Base-by-base conservation (phyloP, 306 rosid genomes). In the Fragaria vesca region DNA sequence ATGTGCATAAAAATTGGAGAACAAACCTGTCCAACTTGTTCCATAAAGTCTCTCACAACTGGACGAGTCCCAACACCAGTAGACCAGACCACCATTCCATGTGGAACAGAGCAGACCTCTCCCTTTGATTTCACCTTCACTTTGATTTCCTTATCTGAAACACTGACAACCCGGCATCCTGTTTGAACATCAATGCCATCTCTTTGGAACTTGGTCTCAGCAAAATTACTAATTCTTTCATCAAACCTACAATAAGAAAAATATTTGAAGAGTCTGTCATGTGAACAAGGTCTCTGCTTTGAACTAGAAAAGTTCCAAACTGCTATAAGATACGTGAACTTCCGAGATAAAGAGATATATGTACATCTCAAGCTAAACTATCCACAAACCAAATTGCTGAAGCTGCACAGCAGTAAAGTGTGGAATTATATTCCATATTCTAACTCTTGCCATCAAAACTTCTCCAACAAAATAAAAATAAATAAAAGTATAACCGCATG, bases 1-100 rank as follows among this genome's bases (percentile, higher is more conserved):
- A 73, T 66, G 68, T 69, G 77, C 80, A 76, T 67, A 63, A 70
- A 79, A 76, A 66, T 77, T 71, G 47, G 76, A 40, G 38, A 81
- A 80, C 84, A 79, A 67, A 95, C 98, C 98, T 95, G 98, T 74
- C 92, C 97, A 80, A 95, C 85, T 87, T 95, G 91, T 83, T 88
- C 87, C 97, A 92, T 95, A 75, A 92, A 91, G 81, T 92, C 88
- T 80, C 77, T 86, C 82, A 95, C 86, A 77, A 95, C 97, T 26
- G 98, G 98, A 86, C 93, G 85, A 80, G 98, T 89, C 83, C 86
- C 80, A 63, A 95, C 80, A 26, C 98, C 98, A 50, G 98, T 95
- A 79, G 98, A 91, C 98, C 98, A 95, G 66, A 95, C 91, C 83
- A 95, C 71, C 82, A 95, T 76, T 50, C 97, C 98, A 77, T 95